Conservation (phyloP, 2,329 filamentous ascomycete genomes). For the Botrytis deweyae region DNA sequence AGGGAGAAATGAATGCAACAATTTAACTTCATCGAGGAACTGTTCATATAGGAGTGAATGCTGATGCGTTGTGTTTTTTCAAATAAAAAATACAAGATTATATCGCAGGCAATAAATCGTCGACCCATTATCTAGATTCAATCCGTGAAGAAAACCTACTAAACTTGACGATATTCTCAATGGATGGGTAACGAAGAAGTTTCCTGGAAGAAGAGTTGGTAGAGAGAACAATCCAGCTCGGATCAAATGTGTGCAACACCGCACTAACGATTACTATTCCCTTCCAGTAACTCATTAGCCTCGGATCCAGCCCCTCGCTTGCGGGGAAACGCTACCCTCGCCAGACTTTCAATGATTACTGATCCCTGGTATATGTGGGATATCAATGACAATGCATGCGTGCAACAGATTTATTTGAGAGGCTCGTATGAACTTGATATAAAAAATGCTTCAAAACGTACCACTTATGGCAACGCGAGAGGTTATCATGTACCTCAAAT, state of each 20-base stretch:
- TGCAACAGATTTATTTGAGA: not conserved
- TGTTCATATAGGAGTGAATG: not conserved
- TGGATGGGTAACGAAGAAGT: too few species aligned
- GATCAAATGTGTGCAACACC: not conserved
- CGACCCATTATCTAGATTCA: not conserved
- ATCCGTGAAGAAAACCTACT: not conserved
- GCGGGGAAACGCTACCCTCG: not conserved
- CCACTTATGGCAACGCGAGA: not conserved
- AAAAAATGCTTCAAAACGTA: not conserved
- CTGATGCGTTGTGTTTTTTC: not conserved
- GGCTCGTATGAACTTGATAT: not conserved
- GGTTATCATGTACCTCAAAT: not conserved
- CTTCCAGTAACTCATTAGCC: constrained; percentile 3
- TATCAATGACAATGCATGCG: not conserved
- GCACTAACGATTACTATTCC: not conserved
- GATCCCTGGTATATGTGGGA: not conserved
- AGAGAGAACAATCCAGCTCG: not conserved
- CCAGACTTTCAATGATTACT: constrained; percentile 7
- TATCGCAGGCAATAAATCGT: not conserved
- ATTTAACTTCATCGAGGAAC: not conserved
- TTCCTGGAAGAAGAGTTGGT: not conserved
- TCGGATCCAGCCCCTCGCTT: not conserved
- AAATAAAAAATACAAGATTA: not conserved
- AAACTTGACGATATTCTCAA: too few species aligned
- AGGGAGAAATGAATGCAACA: not conserved